Base-by-base conservation (phyloP, 2,329 filamentous ascomycete genomes). In the Emericellopsis atlantica region DNA sequence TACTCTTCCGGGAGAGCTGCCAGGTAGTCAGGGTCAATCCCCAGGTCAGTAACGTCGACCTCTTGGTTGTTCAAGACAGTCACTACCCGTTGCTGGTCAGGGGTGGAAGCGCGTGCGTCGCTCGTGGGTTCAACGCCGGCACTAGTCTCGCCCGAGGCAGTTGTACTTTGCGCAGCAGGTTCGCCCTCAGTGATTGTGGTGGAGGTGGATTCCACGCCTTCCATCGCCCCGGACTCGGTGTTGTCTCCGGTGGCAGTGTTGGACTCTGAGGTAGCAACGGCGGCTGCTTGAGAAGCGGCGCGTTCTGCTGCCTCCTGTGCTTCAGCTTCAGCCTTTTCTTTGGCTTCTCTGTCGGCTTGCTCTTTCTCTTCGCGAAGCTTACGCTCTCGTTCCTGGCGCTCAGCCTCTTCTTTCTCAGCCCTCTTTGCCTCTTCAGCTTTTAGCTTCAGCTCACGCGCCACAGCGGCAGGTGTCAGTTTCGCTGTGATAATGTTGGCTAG, bases 1-100 rank as follows among this genome's bases (percentile, higher is more conserved):
- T 96, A 80, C 45, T 98, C 93, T 51, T 98, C 92, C 0, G 92
- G 92, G n/a, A 98, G 67, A n/a, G 90, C 93, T 44, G 92, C 86
- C 6, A 98, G 76, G 60, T 95, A 98, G 43, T 94, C 89, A 14
- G 84, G 76, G 55, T 98, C 92, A 51, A 98, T 96, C 38, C 90
- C 89, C 46, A 98, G 72, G 45, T 86, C 85, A 0, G 92, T 98
- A 38, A 98, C 92, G 57, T 98, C 92, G 40, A 94, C 76, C 52
- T 92, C 80, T 47, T 84, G 83, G 22, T 89, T 90, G 45, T 89
- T 72, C 41, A 98, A 88, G 2, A 76, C 89, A 14, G 86, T 93
- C 51, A 81, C 81, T 24, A 94, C 74, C 37, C 89, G 81, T 3
- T 59, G 55, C 22, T 56, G 54, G 16, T 57, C 48, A 8, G 50